Evolutionary conservation across 2,329 filamentous ascomycete species (phyloP), one percentile per base, ranked within the genome.

Genomic region (Fusarium coicis): DNA sequence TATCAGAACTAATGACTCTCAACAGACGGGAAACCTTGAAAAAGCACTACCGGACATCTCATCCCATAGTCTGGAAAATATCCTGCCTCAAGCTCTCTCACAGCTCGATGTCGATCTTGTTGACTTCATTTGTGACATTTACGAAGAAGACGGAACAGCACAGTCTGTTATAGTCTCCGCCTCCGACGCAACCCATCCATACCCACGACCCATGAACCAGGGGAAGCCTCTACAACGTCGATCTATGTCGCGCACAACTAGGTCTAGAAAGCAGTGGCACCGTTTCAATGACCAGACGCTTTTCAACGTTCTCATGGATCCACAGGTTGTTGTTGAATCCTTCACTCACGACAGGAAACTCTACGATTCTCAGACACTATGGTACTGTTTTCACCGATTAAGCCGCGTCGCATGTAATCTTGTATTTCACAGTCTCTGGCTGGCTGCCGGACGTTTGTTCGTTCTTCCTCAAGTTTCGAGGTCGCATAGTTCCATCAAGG

Each of bases 341-440:
- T 93, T 93, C 70, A 87, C 86, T 3, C 79, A 81, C 47, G 82
- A 87, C 16, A 85, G 84, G 16, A 84, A 86, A 49, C 78, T 90
- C 2, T 85, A 89, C 61, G 89, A 92, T 78, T 91, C 89, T 2
- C 88, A 89, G 57, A 88, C 86, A 19, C 81, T 90, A 3, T 92
- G 88, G 89, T 91, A 90, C 76, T 89, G 87, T 75, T 90, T 91
- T 85, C 80, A 90, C 61, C 87, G 87, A 63, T 81, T 92, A 79
- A 90, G 87, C 10, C 84, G 88, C 54, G 85, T 87, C 46, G 85
- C 87, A 21, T 88, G 89, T 9, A 88, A 83, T 52, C 78, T 92
- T 26, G 89, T 92, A 5, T 87, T 91, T 57, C 88, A 92, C 76
- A 90, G 89, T 74, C 83, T 93, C 10, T 93, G 91, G 91, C 83